Base-by-base conservation (phyloP, 2,329 filamentous ascomycete species). In the Fusarium chaquense region DNA sequence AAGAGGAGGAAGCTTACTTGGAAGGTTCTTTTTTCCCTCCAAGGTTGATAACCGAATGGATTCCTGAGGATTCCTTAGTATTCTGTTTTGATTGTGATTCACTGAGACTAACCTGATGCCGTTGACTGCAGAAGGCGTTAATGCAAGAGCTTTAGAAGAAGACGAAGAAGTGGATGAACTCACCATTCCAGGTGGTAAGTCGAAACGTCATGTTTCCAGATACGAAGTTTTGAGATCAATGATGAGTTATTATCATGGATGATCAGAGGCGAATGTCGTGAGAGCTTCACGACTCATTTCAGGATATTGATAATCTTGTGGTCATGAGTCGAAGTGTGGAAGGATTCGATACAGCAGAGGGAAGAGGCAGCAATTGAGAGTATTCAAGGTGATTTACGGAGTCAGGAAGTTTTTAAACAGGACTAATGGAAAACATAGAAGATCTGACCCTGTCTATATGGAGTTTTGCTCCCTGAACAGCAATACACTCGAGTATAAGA, bases 131-230 rank as follows among this genome's bases (percentile, higher is more conserved):
- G 9, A 38, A 4, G 40, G 67, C 52, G 69, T 67, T 53, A 63
- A 50, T 44, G 20, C 16, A 6, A 22, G 16, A 6, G 28, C 22
- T 15, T 47, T 12, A 20, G 28, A 30, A 11, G 28, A 30, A 30
- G 28, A 26, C 7, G 22, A 12, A 38, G 22, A 22, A 40, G 46
- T 15, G 20, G 44, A 18, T 26, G 36, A 38, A 71, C 86, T 77
- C 79, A 93, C 92, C 92, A 81, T 95, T 95, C 92, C 92, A 95
- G 16, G 91, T 93, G 5, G 93, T 96, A 73, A 97, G 93, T 65
- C 93, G 90, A 69, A 97, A 83, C 18, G 85, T 86, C 91, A 94
- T 94, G 22, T 75, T 62, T 85, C 59, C 13, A 52, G 10, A 24
- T 46, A 18, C 24, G 18, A 18, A 2, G 24, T 20, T 12, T 5